Evolutionary conservation across 208 protist genomes (phyloP).

Genomic region (Trypanosoma lewisi): DNA sequence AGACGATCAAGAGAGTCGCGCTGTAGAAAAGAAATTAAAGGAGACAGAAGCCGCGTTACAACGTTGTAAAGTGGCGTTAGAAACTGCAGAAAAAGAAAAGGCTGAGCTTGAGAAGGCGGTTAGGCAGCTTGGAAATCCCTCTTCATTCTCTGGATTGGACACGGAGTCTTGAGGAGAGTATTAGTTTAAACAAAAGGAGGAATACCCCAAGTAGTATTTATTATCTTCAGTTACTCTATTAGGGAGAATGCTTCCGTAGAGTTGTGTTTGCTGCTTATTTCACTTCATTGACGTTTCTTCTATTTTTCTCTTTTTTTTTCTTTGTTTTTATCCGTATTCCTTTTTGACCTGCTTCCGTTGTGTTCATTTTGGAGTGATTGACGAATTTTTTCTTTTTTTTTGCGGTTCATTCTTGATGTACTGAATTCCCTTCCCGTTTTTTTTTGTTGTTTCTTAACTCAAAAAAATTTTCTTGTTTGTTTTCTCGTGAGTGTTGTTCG

Average conservation of each 20-base stretch:
- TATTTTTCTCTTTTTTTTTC: constrained; percentile 13
- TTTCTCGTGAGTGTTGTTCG: neutral
- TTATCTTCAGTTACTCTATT: too few relatives aligned
- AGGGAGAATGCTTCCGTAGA: neutral
- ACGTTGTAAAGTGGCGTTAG: constrained; percentile 6
- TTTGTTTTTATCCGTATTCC: constrained; percentile 8
- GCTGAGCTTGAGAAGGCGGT: constrained; percentile 5
- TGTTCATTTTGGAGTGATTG: too few relatives aligned
- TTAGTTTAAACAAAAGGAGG: neutral
- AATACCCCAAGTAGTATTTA: neutral
- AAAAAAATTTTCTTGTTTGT: neutral
- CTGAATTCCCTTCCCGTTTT: neutral
- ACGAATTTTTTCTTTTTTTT: constrained; percentile 8
- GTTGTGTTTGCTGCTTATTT: neutral
- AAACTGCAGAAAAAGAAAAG: constrained; percentile 1
- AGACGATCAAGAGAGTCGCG: neutral
- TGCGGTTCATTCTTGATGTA: neutral
- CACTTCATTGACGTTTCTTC: too few relatives aligned
- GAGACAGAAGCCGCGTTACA: constrained; percentile 7
- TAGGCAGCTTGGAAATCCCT: neutral
- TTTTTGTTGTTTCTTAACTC: constrained; percentile 2
- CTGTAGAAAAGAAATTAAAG: constrained; percentile 1
- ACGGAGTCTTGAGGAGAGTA: neutral
- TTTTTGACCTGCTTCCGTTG: constrained; percentile 15
- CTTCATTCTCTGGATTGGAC: neutral